Evolutionary conservation across 257 asterid genomes (phyloP).

Genomic region (Nicotiana tomentosiformis): DNA sequence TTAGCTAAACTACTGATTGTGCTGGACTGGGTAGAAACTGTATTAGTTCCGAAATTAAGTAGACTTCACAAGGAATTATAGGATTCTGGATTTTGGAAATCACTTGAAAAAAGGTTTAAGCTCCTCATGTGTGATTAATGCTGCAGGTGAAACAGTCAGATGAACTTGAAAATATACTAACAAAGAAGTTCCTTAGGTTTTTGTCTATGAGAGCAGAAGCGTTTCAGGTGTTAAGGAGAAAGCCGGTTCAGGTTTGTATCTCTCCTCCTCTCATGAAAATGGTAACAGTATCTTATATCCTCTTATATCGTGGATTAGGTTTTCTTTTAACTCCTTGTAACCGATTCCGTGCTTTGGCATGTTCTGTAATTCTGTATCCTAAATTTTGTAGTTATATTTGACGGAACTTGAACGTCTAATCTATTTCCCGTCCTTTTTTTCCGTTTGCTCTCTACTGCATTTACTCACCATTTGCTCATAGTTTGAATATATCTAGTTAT

Average conservation of each 20-base stretch:
- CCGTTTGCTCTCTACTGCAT: too few species aligned
- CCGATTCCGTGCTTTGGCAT: background rate
- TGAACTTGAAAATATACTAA: constrained; percentile 94
- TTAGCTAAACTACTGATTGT: background rate
- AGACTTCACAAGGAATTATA: background rate
- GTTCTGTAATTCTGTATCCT: background rate
- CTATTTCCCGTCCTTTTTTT: too few species aligned
- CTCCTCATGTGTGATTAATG: constrained; percentile 11
- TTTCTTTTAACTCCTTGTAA: background rate
- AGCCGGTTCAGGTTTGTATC: constrained; percentile 76
- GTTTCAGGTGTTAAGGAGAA: constrained; percentile 95
- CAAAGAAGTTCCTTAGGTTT: constrained; percentile 93
- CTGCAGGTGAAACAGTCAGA: constrained; percentile 91
- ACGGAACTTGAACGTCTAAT: too few species aligned
- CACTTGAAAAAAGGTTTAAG: background rate
- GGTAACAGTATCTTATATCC: background rate
- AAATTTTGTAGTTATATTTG: background rate
- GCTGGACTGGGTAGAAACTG: background rate
- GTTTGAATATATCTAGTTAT: too few species aligned
- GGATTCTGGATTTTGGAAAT: background rate
- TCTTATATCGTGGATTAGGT: constrained; percentile 3
- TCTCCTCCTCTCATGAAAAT: background rate
- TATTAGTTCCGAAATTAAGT: background rate
- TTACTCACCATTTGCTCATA: too few species aligned
- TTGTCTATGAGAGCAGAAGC: constrained; percentile 99